A percentile compares a stretch with the other conserved stretches of the same genome.
Evolutionary conservation across 352 stramenopile genomes (phyloP).

Genomic region (Globisporangium lucens): DNA sequence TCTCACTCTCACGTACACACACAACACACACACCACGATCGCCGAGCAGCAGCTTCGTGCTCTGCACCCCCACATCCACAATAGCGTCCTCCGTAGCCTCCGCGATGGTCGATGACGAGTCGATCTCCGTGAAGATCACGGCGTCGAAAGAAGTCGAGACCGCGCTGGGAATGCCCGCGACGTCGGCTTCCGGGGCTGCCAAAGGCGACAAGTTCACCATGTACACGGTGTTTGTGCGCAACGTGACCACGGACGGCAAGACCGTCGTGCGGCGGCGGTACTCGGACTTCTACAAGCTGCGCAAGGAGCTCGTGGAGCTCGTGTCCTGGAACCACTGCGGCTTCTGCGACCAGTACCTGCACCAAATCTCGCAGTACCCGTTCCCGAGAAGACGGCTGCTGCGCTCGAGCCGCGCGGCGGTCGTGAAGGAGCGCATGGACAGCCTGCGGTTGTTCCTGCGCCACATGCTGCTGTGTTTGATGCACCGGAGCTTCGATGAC

Average conservation of each 20-base stretch:
- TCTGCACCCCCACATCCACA: not conserved
- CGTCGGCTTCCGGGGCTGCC: conserved; percentile 6
- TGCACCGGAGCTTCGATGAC: conserved; percentile 64
- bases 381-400: conserved; percentile 75
- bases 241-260: conserved; percentile 65
- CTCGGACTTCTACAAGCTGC: conserved; percentile 83
- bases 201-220: conserved; percentile 76
- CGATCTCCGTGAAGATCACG: conserved; percentile 63
- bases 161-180: not conserved
- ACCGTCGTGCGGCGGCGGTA: conserved; percentile 78
- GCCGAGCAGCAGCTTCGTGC: not conserved
- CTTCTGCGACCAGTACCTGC: conserved; percentile 57
- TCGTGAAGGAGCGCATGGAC: conserved; percentile 87
- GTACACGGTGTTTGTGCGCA: conserved; percentile 84
- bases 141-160: conserved; percentile 53
- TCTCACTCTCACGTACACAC: not conserved
- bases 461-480: conserved; percentile 71
- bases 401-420: conserved; percentile 57
- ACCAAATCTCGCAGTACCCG: conserved; percentile 72
- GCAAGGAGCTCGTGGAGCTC: conserved; percentile 80
- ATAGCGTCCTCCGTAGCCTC: not conserved
- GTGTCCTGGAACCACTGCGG: conserved; percentile 76
- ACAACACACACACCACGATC: not conserved
- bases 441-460: conserved; percentile 72
- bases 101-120: conserved; percentile 59